Conservation (phyloP, 192 early-diverging fungal genomes). For the Gigaspora rosea region DNA sequence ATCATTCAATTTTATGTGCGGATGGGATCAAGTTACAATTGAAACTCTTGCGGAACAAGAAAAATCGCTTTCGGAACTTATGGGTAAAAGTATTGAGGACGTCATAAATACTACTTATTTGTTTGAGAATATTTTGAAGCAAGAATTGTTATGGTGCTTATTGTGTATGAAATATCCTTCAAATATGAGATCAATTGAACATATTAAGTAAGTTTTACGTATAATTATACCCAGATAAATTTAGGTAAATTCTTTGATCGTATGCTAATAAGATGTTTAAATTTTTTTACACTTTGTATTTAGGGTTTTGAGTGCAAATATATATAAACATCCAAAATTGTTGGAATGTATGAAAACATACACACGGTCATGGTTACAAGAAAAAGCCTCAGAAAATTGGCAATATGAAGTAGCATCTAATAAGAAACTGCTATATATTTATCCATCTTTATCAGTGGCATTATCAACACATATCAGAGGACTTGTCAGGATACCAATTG, state of each 20-base stretch:
- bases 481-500: slow-evolving; percentile 7
- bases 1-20: slow-evolving; percentile 1
- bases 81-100: not conserved
- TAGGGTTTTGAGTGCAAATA: not conserved
- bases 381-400: slow-evolving; percentile 4
- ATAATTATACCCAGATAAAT: too few relatives aligned
- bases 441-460: slow-evolving; percentile 15
- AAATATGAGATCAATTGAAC: not conserved
- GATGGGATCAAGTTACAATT: slow-evolving; percentile 26
- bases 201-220: slow-evolving; percentile 5
- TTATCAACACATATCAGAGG: slow-evolving; percentile 5
- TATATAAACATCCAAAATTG: not conserved
- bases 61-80: slow-evolving; percentile 4
- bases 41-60: slow-evolving; percentile 26
- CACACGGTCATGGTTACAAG: not conserved
- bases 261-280: not conserved
- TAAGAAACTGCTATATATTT: not conserved
- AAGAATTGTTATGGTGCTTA: slow-evolving; percentile 16
- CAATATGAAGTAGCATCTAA: slow-evolving; percentile 26
- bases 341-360: not conserved
- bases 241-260: not conserved
- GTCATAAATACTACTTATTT: slow-evolving; percentile 13
- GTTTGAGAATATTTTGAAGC: slow-evolving; percentile 17
- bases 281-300: not conserved
- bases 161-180: slow-evolving; percentile 13